A percentile compares a stretch with the other conserved stretches of the same genome.
Conservation (phyloP, 2,329 filamentous ascomycete species). For the Diaporthe sp. region DNA sequence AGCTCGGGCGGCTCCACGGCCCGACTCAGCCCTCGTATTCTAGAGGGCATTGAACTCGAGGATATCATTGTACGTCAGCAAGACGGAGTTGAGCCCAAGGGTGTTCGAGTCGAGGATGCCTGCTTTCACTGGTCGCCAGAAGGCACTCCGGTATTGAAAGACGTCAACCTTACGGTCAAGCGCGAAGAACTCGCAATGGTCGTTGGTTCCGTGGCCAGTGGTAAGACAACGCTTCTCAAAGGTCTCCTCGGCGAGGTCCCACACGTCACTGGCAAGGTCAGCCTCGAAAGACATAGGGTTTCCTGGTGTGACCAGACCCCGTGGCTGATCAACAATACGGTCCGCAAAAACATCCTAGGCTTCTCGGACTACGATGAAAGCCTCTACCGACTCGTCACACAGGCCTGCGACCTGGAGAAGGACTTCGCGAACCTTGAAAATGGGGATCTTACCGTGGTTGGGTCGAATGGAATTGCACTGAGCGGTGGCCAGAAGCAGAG, state of each 20-base stretch:
- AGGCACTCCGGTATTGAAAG: background rate
- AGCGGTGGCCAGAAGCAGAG: conserved; percentile 49
- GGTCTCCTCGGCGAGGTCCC: conserved; percentile 46
- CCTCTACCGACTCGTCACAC: conserved; percentile 40
- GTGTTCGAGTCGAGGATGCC: background rate
- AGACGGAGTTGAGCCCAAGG: background rate
- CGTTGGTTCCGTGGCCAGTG: conserved; percentile 51
- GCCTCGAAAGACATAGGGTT: conserved; percentile 31
- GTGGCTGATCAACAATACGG: conserved; percentile 57
- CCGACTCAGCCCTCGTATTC: background rate
- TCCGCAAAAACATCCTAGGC: conserved; percentile 56
- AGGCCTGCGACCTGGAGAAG: conserved; percentile 45
- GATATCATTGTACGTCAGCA: background rate
- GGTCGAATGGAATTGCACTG: conserved; percentile 45
- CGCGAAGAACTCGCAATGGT: conserved; percentile 36
- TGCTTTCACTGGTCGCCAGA: conserved; percentile 12
- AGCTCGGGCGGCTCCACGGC: background rate
- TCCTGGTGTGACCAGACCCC: conserved; percentile 51
- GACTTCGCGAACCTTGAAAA: conserved; percentile 45
- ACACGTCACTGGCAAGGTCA: conserved; percentile 8
- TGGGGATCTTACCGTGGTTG: conserved; percentile 45
- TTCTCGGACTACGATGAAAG: conserved; percentile 44
- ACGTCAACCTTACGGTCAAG: background rate
- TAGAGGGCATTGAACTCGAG: background rate
- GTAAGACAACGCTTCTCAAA: conserved; percentile 52